Percentiles rank a stretch among this genome's conserved stretches.
These are phyloP conservation scores for Termitomyces eurrhizus DNA, from an alignment of 768 basidiomycete species.

Conservation along the genomic window DNA sequence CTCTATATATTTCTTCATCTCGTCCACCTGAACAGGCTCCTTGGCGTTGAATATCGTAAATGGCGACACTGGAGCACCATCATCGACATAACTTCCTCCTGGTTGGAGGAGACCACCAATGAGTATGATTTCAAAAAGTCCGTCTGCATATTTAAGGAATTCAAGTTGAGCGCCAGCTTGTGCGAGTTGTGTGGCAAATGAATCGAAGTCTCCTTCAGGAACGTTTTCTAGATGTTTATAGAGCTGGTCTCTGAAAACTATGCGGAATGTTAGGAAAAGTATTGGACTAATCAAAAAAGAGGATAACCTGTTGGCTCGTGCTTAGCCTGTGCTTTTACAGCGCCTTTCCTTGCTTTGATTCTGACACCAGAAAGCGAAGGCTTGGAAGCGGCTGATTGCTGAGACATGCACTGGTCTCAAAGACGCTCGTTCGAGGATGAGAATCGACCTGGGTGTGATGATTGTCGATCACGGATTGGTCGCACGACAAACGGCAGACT, in stretches of 20 bases:
- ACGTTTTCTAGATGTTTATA: constrained; percentile 89
- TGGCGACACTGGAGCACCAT: constrained; percentile 78
- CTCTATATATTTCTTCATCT: constrained; percentile 91
- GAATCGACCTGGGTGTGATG: constrained; percentile 3
- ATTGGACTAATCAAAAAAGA: constrained; percentile 11
- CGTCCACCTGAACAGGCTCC: constrained; percentile 73
- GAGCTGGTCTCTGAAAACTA: constrained; percentile 92
- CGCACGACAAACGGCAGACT: constrained; percentile 2
- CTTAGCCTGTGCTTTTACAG: constrained; percentile 88
- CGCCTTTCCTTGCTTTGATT: constrained; percentile 91
- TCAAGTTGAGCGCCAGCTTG: constrained; percentile 93
- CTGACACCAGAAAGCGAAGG: constrained; percentile 91
- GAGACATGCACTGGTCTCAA: constrained; percentile 74
- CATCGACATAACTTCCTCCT: constrained; percentile 88
- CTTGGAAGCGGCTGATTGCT: constrained; percentile 78
- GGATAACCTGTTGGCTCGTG: constrained; percentile 77
- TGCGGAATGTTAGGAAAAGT: constrained; percentile 10
- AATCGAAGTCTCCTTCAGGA: constrained; percentile 75
- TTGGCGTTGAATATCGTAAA: constrained; percentile 86
- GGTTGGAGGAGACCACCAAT: constrained; percentile 96
- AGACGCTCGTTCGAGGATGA: constrained; percentile 15
- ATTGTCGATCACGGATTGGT: constrained; percentile 4
- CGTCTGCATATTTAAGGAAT: constrained; percentile 94
- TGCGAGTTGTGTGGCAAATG: constrained; percentile 77
- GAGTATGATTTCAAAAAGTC: constrained; percentile 93